phyloP scores from a whole-genome alignment of 495 filamentous ascomycete species.

The Parmelia sp. region DNA sequence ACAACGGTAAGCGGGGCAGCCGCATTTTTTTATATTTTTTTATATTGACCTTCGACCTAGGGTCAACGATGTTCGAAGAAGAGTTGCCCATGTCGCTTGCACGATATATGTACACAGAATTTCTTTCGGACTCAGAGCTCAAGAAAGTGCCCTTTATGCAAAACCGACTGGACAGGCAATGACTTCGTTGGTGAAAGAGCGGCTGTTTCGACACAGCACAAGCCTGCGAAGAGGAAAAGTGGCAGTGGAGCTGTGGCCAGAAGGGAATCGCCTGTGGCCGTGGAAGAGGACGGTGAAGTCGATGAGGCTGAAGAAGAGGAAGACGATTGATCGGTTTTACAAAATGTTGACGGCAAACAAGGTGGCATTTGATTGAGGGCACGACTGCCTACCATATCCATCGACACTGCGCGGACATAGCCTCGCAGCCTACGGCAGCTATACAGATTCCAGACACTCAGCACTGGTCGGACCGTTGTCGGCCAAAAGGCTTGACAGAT shows the following conservation, averaged over 20 bases:
- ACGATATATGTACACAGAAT: slow-evolving; percentile 66
- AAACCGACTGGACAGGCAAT: slow-evolving; percentile 62
- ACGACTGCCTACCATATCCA: not conserved
- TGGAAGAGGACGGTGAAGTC: slow-evolving; percentile 25
- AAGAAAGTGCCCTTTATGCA: slow-evolving; percentile 68
- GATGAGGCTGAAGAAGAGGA: slow-evolving; percentile 16
- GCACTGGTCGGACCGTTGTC: not conserved
- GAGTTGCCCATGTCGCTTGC: slow-evolving; percentile 63
- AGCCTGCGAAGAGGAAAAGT: slow-evolving; percentile 29
- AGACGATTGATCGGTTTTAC: slow-evolving; percentile 7
- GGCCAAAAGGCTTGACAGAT: not conserved
- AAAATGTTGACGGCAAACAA: not conserved
- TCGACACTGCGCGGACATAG: not conserved
- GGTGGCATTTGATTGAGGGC: not conserved
- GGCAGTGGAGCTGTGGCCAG: slow-evolving; percentile 27
- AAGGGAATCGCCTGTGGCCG: slow-evolving; percentile 24
- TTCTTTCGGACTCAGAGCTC: slow-evolving; percentile 62
- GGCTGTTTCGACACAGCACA: slow-evolving; percentile 34
- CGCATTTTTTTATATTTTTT: slow-evolving; percentile 6
- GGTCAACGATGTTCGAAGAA: slow-evolving; percentile 73
- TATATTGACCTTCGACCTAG: slow-evolving; percentile 29
- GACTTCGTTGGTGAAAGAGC: slow-evolving; percentile 80
- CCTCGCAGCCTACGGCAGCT: not conserved
- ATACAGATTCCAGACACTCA: too few relatives aligned
- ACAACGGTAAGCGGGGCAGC: slow-evolving; percentile 52